A percentile compares a stretch with the other conserved stretches of the same genome.
Conservation (phyloP, 129 eudicot genomes). For the Silybum marianum region DNA sequence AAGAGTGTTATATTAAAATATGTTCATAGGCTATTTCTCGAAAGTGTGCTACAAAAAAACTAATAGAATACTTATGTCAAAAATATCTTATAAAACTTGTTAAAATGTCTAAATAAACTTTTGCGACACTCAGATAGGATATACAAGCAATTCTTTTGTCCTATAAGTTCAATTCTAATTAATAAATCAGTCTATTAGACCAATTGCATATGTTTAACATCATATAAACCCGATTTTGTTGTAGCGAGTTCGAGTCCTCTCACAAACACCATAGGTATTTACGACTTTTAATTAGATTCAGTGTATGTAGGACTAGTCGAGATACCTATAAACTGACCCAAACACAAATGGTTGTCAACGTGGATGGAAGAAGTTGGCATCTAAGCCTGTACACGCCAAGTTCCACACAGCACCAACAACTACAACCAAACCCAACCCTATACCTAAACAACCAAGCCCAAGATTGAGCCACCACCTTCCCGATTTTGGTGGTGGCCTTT, state of each 20-base stretch:
- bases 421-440: conserved; percentile 31
- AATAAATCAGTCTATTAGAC: background rate
- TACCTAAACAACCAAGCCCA: conserved; percentile 52
- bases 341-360: background rate
- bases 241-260: background rate
- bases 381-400: conserved; percentile 43
- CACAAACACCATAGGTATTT: background rate
- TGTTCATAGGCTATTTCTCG: background rate
- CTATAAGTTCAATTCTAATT: background rate
- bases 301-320: background rate
- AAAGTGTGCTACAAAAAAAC: background rate
- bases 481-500: conserved; percentile 34
- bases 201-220: background rate
- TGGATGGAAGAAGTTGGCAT: conserved; percentile 79
- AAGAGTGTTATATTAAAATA: too few species aligned
- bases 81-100: background rate
- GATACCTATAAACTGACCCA: background rate
- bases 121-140: background rate
- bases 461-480: conserved; percentile 47
- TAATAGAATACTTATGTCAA: too few species aligned
- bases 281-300: too few species aligned
- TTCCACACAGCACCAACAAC: conserved; percentile 47
- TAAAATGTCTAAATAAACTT: background rate
- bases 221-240: background rate
- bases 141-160: too few species aligned